A percentile compares a stretch with the other conserved stretches of the same genome.
These are phyloP conservation scores for Anthoceros angustus DNA, from an alignment of 225 moss, liverwort and hornwort species.

Conservation along the genomic window DNA sequence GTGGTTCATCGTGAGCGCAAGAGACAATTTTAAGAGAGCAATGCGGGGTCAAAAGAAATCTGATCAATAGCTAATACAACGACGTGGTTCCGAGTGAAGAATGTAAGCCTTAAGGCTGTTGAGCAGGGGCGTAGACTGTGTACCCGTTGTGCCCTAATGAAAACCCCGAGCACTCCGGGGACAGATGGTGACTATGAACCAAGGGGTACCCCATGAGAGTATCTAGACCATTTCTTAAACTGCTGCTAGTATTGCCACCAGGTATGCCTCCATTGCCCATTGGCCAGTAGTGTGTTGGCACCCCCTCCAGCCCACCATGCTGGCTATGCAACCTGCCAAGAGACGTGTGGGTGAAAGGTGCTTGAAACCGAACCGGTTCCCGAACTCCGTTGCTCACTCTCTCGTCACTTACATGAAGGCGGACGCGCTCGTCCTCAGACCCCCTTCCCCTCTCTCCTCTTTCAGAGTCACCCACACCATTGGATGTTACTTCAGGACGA, in stretches of 20 bases:
- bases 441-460: constrained; percentile 60
- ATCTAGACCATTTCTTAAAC: constrained; percentile 67
- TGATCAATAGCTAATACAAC: background rate
- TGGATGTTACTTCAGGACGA: constrained; percentile 34
- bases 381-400: constrained; percentile 28
- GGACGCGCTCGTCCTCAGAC: constrained; percentile 35
- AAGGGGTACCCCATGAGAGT: constrained; percentile 74
- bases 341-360: constrained; percentile 47
- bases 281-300: constrained; percentile 75
- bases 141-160: constrained; percentile 81
- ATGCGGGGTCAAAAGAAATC: background rate
- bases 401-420: constrained; percentile 23
- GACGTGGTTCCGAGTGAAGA: background rate
- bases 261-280: constrained; percentile 51
- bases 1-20: background rate
- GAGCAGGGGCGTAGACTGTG: constrained; percentile 69
- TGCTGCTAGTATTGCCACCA: constrained; percentile 28
- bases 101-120: constrained; percentile 49
- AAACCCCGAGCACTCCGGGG: constrained; percentile 73
- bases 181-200: constrained; percentile 74
- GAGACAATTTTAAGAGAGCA: too few species aligned
- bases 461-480: constrained; percentile 29
- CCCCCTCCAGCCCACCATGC: constrained; percentile 68
- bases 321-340: constrained; percentile 59
- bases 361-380: constrained; percentile 40